A percentile compares a stretch with the other conserved stretches of the same genome.
phyloP scores from a whole-genome alignment of 129 eudicot genomes.

The Calendula officinalis region DNA sequence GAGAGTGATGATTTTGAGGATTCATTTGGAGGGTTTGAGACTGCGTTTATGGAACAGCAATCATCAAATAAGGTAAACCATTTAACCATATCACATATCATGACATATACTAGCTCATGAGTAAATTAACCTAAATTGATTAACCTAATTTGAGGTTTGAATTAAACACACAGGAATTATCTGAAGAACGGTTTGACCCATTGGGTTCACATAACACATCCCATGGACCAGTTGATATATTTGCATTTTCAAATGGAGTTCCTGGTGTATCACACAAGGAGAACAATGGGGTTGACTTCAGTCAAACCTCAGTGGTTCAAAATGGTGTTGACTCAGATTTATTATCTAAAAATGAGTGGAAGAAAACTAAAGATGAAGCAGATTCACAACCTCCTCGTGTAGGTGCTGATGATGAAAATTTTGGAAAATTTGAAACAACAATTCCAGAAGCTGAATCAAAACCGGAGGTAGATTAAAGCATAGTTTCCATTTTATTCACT shows the following conservation, averaged over 20 bases:
- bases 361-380: conserved; percentile 27
- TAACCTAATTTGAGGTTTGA: conserved; percentile 5
- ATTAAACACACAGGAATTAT: conserved; percentile 34
- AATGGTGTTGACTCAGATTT: conserved; percentile 34
- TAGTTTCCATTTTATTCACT: not conserved
- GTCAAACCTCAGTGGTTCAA: conserved; percentile 29
- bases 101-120: conserved; percentile 3
- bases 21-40: conserved; percentile 67
- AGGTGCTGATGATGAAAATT: conserved; percentile 46
- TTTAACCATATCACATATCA: conserved; percentile 3
- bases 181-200: conserved; percentile 26
- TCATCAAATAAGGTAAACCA: conserved; percentile 41
- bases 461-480: conserved; percentile 38
- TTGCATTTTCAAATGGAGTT: conserved; percentile 38
- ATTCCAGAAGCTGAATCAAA: conserved; percentile 39
- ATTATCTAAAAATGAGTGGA: conserved; percentile 29
- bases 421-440: conserved; percentile 61
- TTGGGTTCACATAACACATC: conserved; percentile 32
- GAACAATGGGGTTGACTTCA: conserved; percentile 35
- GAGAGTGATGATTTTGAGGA: conserved; percentile 53
- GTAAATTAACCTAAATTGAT: not conserved
- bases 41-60: conserved; percentile 45
- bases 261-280: conserved; percentile 31
- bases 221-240: conserved; percentile 40
- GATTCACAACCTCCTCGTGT: conserved; percentile 32